Evolutionary conservation across 176 grass and related monocot genomes (phyloP).

Genomic region (Metroxylon sagu): DNA sequence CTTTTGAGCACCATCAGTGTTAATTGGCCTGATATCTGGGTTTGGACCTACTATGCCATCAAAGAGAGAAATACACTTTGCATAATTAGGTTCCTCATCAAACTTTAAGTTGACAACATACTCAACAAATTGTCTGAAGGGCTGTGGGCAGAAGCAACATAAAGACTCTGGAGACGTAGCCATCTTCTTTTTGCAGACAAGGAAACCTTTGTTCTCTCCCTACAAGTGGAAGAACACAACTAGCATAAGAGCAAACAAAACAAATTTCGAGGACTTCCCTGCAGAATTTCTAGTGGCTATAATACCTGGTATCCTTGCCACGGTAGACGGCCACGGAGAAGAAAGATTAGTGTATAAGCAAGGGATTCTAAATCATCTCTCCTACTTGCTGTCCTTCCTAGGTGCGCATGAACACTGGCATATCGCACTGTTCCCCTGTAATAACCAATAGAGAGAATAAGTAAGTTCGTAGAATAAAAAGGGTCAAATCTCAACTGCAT

Average conservation of each 20-base stretch:
- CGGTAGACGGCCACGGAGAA: constrained; percentile 82
- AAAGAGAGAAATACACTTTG: constrained; percentile 89
- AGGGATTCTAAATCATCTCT: constrained; percentile 99
- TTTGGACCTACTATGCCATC: constrained; percentile 87
- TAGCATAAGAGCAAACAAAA: constrained; percentile 15
- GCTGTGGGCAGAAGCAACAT: constrained; percentile 71
- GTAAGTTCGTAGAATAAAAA: background rate
- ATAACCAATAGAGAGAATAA: constrained; percentile 7
- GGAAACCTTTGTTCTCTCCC: constrained; percentile 98
- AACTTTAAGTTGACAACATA: constrained; percentile 99
- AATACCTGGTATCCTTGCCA: constrained; percentile 99
- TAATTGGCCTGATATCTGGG: constrained; percentile 93
- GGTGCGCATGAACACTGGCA: constrained; percentile 97
- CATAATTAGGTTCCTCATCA: constrained; percentile 97
- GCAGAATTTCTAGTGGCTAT: background rate
- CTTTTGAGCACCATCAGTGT: constrained; percentile 99
- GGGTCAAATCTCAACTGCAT: background rate
- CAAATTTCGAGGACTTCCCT: constrained; percentile 6
- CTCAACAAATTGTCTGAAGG: constrained; percentile 87
- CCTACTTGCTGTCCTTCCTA: constrained; percentile 84
- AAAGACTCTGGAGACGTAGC: constrained; percentile 85
- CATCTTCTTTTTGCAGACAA: constrained; percentile 99
- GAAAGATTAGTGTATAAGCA: constrained; percentile 94
- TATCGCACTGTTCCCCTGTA: constrained; percentile 93
- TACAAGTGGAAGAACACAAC: constrained; percentile 20